Conservation (phyloP, 2,329 filamentous ascomycete species). For the Zelopaecilomyces penicillatus region DNA sequence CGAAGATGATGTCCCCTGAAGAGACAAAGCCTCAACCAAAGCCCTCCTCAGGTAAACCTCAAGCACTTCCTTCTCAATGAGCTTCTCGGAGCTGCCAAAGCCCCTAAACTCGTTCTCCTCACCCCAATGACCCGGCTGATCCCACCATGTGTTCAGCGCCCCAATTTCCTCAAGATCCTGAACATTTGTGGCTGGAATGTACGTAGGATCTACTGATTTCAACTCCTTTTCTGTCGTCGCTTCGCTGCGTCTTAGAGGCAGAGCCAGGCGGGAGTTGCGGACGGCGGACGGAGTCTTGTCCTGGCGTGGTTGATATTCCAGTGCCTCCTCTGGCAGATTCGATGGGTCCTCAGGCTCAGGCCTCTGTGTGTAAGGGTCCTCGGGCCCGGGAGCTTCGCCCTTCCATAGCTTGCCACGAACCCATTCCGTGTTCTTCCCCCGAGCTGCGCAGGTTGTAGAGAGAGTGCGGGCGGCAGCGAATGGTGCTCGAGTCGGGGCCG, state of each 20-base stretch:
- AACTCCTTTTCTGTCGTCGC: constrained; percentile 24
- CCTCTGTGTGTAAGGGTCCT: constrained; percentile 31
- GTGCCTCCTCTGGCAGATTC: constrained; percentile 24
- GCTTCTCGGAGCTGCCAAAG: constrained; percentile 33
- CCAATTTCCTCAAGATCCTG: constrained; percentile 40
- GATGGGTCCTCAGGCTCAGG: constrained; percentile 18
- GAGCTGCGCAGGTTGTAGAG: constrained; percentile 26
- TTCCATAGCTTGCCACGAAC: constrained; percentile 33
- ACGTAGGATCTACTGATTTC: constrained; percentile 25
- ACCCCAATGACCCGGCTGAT: constrained; percentile 43
- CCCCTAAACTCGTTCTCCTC: constrained; percentile 34
- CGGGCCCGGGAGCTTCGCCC: constrained; percentile 28
- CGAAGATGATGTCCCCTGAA: constrained; percentile 26
- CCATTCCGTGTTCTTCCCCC: constrained; percentile 27
- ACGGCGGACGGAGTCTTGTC: constrained; percentile 19
- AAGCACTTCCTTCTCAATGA: constrained; percentile 35
- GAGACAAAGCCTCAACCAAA: constrained; percentile 42
- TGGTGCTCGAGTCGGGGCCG: constrained; percentile 16
- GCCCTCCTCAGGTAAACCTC: constrained; percentile 43
- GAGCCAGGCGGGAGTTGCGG: constrained; percentile 20
- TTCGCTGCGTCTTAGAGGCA: constrained; percentile 26
- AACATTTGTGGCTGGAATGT: constrained; percentile 38
- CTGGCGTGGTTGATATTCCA: constrained; percentile 11
- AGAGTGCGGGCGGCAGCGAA: constrained; percentile 21
- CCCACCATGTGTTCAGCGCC: constrained; percentile 45